phyloP scores from a whole-genome alignment of 768 basidiomycete species.

The Boletellus emodensis region DNA sequence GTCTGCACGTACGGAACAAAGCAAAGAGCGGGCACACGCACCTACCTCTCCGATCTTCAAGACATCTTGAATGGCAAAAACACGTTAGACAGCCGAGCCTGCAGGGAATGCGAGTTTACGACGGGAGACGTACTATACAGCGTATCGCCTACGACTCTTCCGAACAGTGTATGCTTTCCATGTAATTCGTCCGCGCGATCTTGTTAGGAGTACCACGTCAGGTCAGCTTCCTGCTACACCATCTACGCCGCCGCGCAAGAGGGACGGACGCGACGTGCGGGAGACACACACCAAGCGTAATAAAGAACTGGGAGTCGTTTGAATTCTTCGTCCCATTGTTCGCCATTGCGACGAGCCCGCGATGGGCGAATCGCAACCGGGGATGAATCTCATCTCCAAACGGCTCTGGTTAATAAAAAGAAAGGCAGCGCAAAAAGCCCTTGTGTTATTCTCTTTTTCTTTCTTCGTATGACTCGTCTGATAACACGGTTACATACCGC shows the following conservation, averaged over 20 bases:
- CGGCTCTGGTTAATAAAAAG: constrained; percentile 49
- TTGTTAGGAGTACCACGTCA: constrained; percentile 24
- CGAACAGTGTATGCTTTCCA: constrained; percentile 93
- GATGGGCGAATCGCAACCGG: constrained; percentile 81
- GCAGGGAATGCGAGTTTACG: neutral
- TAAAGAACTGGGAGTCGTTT: constrained; percentile 94
- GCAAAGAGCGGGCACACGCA: constrained; percentile 32
- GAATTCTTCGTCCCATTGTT: constrained; percentile 83
- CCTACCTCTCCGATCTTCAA: constrained; percentile 90
- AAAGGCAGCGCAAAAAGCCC: neutral
- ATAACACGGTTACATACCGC: constrained; percentile 47
- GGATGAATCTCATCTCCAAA: constrained; percentile 96
- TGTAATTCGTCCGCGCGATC: constrained; percentile 91
- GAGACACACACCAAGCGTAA: constrained; percentile 69
- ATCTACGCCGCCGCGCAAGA: too few relatives aligned
- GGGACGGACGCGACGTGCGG: neutral
- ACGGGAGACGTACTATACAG: constrained; percentile 65
- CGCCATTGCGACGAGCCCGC: constrained; percentile 93
- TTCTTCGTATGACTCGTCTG: too few relatives aligned
- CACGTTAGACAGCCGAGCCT: neutral
- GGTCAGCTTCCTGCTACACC: neutral
- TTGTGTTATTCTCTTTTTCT: neutral
- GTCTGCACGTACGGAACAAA: neutral
- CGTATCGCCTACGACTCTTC: constrained; percentile 84
- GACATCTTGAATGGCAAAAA: constrained; percentile 52